Evolutionary conservation across 129 eudicot genomes (phyloP), one percentile per base, ranked within the genome.

Genomic region (Smallanthus sonchifolius): DNA sequence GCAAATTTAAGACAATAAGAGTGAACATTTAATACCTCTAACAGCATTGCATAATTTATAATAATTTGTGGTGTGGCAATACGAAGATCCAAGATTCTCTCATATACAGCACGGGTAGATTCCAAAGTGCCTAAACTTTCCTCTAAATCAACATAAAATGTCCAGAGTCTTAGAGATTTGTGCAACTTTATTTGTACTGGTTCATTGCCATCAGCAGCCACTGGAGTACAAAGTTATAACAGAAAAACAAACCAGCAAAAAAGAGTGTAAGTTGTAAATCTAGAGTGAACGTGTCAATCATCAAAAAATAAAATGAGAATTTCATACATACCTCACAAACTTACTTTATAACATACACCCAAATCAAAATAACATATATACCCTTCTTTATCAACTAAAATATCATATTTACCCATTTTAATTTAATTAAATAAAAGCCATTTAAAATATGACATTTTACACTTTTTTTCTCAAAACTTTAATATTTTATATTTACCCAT

Each of bases 21-120:
- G n/a, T 51, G 17, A 28, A 11, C 28, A 20, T 24, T 34, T 1
- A 87, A 48, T 85, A 94, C 99, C 77, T 91, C 97, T 77, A 94
- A 78, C 68, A 95, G 86, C 89, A 87, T 80, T 42, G 99, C 97
- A 55, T 91, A 95, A 75, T 95, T 95, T 67, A 95, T 86, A 72
- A 95, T 95, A 39, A 91, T 91, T 65, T 91, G 99, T 7, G 99
- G 97, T 19, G 99, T 95, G 55, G 99, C 96, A 60, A 95, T 95
- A 38, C 83, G 85, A 56, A 95, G 85, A 81, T 93, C 98, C 86
- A 90, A 74, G 65, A 93, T 90, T 77, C 91, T 80, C 74, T 93
- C 96, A 74, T 93, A 93, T 28, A 93, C 96, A 10, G 78, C 84
- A 75, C 97, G 87, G 30, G 98, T 93, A 2, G 97, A 88, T 75